Base-by-base conservation (phyloP, 2,329 filamentous ascomycete species). In the Microdochium bolleyi region DNA sequence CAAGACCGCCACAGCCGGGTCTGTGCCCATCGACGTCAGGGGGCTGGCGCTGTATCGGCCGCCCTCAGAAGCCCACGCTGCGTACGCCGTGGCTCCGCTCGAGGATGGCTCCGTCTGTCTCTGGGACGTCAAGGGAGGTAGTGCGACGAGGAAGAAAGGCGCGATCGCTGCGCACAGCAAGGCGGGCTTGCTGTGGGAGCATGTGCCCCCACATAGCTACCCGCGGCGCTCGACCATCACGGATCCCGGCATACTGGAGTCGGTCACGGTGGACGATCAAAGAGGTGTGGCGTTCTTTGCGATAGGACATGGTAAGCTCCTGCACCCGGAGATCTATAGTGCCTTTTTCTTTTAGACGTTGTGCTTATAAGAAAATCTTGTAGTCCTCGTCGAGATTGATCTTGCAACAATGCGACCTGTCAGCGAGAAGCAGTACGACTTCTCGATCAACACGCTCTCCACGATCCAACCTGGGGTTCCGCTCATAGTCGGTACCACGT, bases 81-180 rank as follows among this genome's bases (percentile, higher is more conserved):
- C 80, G 24, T 74, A 78, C 16, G 83, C 89, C 0, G 78, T 95
- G 16, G 85, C 87, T 0, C 89, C 91, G 2, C 73, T 96, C 8
- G 89, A 95, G 54, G 89, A 96, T 64, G 91, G 91, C 0, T 90
- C 88, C 51, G 79, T 96, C n/a, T 89, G 86, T 60, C 70, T 96
- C 7, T 96, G 91, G 91, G 88, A 95, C 63, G 73, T 89, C 50
- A 82, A 78, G 52, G 79, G 79, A 1, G 78, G 41, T 19, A 7
- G 75, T 27, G 27, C 27, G 27, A 71, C 71, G 49, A 69, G 69
- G 4, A 74, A 65, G 56, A 79, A 77, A 57, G 87, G 88, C 2
- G 79, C 75, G 2, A 80, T 94, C 30, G 58, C 88, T 11, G 83
- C 80, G 1, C 79, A 78, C 56, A 94, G 87, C 66, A 71, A 71